These are phyloP conservation scores for Farysia itapuensis DNA, from an alignment of 1,284 basidiomycete genomes.

Conservation along the genomic window DNA sequence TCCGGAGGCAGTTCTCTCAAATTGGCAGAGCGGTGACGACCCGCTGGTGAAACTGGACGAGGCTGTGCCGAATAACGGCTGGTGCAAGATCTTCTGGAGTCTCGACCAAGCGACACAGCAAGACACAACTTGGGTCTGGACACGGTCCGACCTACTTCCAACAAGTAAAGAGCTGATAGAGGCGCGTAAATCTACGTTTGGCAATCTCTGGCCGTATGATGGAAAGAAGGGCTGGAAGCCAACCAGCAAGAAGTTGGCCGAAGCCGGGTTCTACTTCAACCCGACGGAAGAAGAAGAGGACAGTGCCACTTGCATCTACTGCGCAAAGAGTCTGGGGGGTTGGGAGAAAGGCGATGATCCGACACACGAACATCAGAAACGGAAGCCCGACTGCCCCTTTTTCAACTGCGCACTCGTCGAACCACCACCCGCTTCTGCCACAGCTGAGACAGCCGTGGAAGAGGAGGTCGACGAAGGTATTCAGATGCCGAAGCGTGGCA, in stretches of 20 bases:
- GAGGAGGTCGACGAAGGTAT: neutral
- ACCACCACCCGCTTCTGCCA: neutral
- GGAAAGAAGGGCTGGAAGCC: conserved; percentile 58
- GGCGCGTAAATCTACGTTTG: conserved; percentile 55
- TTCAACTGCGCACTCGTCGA: conserved; percentile 43
- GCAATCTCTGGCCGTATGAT: conserved; percentile 53
- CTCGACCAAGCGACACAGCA: conserved; percentile 1
- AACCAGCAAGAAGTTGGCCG: conserved; percentile 57
- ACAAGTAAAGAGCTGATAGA: conserved; percentile 44
- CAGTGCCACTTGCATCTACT: conserved; percentile 57
- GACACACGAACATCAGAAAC: conserved; percentile 51
- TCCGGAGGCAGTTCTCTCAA: conserved; percentile 36
- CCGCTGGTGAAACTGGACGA: conserved; percentile 33
- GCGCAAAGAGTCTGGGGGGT: conserved; percentile 49
- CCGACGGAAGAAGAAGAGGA: conserved; percentile 52
- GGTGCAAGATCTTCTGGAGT: conserved; percentile 37
- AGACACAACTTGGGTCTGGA: conserved; percentile 24
- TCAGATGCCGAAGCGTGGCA: conserved; percentile 11
- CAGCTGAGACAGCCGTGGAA: neutral
- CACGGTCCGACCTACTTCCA: conserved; percentile 39
- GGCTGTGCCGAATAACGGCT: conserved; percentile 29
- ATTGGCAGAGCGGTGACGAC: conserved; percentile 47
- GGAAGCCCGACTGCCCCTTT: conserved; percentile 54
- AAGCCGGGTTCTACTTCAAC: conserved; percentile 56
- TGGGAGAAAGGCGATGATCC: conserved; percentile 60